phyloP scores from a whole-genome alignment of 1,139 yeast species.

The Suhomyces panamericanus region DNA sequence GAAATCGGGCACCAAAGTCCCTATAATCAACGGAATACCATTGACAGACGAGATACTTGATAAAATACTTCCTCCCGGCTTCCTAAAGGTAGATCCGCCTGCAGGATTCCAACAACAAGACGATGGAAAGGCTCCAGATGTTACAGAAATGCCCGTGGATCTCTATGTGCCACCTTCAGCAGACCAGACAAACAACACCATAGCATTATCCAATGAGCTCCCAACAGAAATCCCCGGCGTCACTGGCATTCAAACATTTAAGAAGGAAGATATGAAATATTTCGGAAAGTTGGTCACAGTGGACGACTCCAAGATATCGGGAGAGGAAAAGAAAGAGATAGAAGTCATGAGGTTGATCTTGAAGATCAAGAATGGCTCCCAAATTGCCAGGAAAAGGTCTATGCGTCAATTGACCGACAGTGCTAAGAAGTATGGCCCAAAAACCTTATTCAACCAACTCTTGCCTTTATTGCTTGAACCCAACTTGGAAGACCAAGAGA shows the following conservation, averaged over 20 bases:
- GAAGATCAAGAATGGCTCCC: slow-evolving; percentile 76
- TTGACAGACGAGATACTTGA: slow-evolving; percentile 53
- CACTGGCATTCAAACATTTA: slow-evolving; percentile 58
- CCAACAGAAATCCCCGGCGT: slow-evolving; percentile 66
- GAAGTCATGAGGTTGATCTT: slow-evolving; percentile 64
- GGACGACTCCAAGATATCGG: slow-evolving; percentile 33
- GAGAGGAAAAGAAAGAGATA: slow-evolving; percentile 58
- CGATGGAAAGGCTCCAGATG: slow-evolving; percentile 31
- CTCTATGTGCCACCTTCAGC: slow-evolving; percentile 30
- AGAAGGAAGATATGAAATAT: slow-evolving; percentile 68
- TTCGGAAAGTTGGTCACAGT: slow-evolving; percentile 61
- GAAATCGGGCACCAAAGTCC: slow-evolving; percentile 28
- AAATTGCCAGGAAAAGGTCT: slow-evolving; percentile 66
- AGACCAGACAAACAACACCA: slow-evolving; percentile 20
- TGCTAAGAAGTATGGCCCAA: slow-evolving; percentile 69
- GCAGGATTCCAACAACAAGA: slow-evolving; percentile 40
- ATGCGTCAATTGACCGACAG: slow-evolving; percentile 66
- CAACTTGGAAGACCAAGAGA: slow-evolving; percentile 74
- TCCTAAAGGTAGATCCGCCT: slow-evolving; percentile 49
- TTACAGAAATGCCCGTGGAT: slow-evolving; percentile 27
- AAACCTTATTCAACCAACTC: slow-evolving; percentile 62
- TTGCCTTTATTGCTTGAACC: slow-evolving; percentile 77
- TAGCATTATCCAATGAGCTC: slow-evolving; percentile 31
- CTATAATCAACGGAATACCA: slow-evolving; percentile 46
- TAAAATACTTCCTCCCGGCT: slow-evolving; percentile 57